Evolutionary conservation across 805 yeast species (phyloP), one percentile per base, ranked within the genome.

Genomic region (Schizosaccharomyces osmophilus): DNA sequence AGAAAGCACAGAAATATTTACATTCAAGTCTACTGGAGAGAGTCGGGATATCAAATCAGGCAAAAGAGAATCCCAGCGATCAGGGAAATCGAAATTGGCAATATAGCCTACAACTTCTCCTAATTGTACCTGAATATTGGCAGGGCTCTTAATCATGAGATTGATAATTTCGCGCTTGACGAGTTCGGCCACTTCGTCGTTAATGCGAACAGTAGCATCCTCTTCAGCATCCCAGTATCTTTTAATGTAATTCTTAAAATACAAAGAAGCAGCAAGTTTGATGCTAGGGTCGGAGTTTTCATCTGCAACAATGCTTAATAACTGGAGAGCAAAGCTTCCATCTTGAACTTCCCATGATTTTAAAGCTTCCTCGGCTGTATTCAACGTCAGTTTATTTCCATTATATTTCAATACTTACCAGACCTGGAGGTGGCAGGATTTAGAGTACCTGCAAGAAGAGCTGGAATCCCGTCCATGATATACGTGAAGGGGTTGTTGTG

Each of bases 61-160:
- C 42, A 87, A 74, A 64, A 93, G 76, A 61, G 78, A 77, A 1
- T 82, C 81, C 99, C 99, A 93, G 60, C 82, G 75, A 48, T 84
- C 84, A 0, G 98, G 98, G 73, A 93, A 93, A 70, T 93, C 99
- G 63, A 88, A 82, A 70, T 89, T 96, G 3, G 99, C 98, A 67
- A 93, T 90, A 61, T 86, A 75, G 17, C 95, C 82, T 62, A 94
- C 82, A 1, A 95, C 83, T 72, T 94, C 99, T 61, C 97, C 97
- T 60, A 93, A 79, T 73, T 94, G 99, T n/a, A 82, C 76, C 69
- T 90, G 96, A 62, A 93, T 74, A 19, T 65, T 63, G 60, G 79
- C 79, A 5, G 96, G 95, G 60, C 88, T 74, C 45, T 79, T 71
- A 64, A 89, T 83, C 97, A 93, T 88, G 64, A 89, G 74, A n/a